phyloP scores from a whole-genome alignment of 805 yeast species.

The Saccharomyces mikatae region DNA sequence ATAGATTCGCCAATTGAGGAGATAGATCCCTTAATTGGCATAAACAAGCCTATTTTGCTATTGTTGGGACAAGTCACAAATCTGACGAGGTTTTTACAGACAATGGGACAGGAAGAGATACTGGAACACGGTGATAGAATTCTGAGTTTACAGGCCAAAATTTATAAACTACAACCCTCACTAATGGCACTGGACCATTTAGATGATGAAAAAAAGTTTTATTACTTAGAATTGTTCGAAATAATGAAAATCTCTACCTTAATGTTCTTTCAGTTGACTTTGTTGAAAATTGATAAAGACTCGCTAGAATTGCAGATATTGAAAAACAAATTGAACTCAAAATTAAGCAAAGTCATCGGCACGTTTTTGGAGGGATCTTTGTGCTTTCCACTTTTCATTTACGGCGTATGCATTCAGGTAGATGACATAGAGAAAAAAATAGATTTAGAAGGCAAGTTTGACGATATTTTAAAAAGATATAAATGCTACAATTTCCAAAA shows the following conservation, averaged over 20 bases:
- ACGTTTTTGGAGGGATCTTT: slow-evolving; percentile 63
- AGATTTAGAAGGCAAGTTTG: slow-evolving; percentile 45
- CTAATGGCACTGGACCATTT: slow-evolving; percentile 5
- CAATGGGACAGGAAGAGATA: slow-evolving; percentile 17
- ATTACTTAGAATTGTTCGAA: slow-evolving; percentile 62
- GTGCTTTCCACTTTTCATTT: slow-evolving; percentile 70
- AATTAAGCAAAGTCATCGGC: slow-evolving; percentile 55
- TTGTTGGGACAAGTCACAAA: slow-evolving; percentile 61
- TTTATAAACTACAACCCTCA: slow-evolving; percentile 11
- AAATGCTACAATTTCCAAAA: slow-evolving; percentile 56
- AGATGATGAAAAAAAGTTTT: slow-evolving; percentile 3
- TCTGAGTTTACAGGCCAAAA: slow-evolving; percentile 8
- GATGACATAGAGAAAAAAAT: slow-evolving; percentile 43
- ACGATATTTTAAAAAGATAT: slow-evolving; percentile 51
- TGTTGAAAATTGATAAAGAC: slow-evolving; percentile 28
- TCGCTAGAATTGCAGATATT: slow-evolving; percentile 56
- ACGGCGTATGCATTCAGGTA: slow-evolving; percentile 53
- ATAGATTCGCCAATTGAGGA: slow-evolving; percentile 23
- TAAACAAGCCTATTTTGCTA: slow-evolving; percentile 59
- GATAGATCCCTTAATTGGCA: slow-evolving; percentile 65
- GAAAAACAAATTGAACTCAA: slow-evolving; percentile 43
- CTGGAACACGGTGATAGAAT: slow-evolving; percentile 34
- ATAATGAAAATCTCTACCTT: slow-evolving; percentile 62
- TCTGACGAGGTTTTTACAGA: slow-evolving; percentile 35
- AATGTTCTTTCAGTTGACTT: slow-evolving; percentile 59